Evolutionary conservation across 116 monocot species (phyloP), one percentile per base, ranked within the genome.

Genomic region (Iris pallida): DNA sequence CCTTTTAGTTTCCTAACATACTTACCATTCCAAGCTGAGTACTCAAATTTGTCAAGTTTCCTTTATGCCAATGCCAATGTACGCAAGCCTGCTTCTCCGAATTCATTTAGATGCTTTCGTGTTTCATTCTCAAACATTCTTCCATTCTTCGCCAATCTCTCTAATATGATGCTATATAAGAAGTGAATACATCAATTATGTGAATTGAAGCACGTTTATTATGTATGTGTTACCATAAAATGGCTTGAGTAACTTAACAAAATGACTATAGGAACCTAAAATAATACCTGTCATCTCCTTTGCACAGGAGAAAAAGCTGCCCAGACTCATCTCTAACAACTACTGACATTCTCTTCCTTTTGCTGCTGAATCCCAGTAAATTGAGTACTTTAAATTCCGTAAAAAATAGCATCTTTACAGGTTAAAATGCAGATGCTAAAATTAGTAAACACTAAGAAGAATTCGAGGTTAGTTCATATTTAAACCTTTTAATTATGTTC

Each of bases 331-430:
- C 74, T 42, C 59, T 63, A 5, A 82, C 73, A 69, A 82, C 73
- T 9, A 82, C 82, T 9, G 82, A 82, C 82, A 82, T 82, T 64
- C 82, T 72, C 60, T 82, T 82, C 65, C 82, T 73, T 70, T 82
- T 78, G 70, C 82, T 82, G 74, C 59, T 82, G 55, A 82, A 82
- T 60, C 78, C 82, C 53, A 82, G 73, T 15, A 82, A 59, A 78
- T 82, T 82, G 53, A 82, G 77, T 69, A 82, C 16, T 70, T 70
- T 82, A 73, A 69, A 82, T 70, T 82, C 82, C 66, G 77, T 82
- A 58, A 12, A 72, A 63, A 53, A 64, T 17, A 63, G 16, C 48
- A 0, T 45, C 19, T 66, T 40, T 0, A 20, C 4, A 43, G 5
- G 65, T 13, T 12, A 19, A 20, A n/a, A n/a, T n/a, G n/a, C n/a